Base-by-base conservation (phyloP, 2,329 filamentous ascomycete genomes). In the Aspergillus cejpii region DNA sequence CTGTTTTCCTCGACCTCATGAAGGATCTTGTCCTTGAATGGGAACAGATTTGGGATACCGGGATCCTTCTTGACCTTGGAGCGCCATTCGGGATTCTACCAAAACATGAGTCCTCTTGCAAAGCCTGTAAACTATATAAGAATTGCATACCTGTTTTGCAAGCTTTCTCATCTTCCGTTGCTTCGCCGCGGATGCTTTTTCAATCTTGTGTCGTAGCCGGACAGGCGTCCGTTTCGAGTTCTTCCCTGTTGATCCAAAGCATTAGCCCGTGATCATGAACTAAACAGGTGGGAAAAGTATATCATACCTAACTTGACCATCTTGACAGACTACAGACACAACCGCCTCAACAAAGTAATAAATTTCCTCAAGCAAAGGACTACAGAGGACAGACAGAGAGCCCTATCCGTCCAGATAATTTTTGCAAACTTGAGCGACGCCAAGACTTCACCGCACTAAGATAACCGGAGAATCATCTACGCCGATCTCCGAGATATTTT, bases 41-140 rank as follows among this genome's bases (percentile, higher is more conserved):
- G 92, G 72, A 96, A 98, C 27, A 96, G 73, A 64, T 97, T 98
- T 31, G 92, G 92, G 51, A 98, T 96, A 39, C 92, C 92, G 19
- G 91, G 92, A 61, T 98, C 92, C 74, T 97, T 98, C 80, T 96
- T 97, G 56, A 95, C 67, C 67, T 89, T 87, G 48, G 88, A 90
- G 57, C 86, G 82, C 89, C 92, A 97, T 87, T 95, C 82, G 26
- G 92, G 91, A 68, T 96, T 95, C 80, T 80, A 51, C 3, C 33
- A 23, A 19, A 15, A 7, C 42, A 55, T n/a, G 58, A 50, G 44
- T 36, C 12, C 15, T 3, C 23, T 20, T 14, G 24, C n/a, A 6
- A 1, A 36, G 26, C 10, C 38, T 6, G 14, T 10, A 43, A 17
- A 39, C n/a, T 7, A 34, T 6, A 2, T 20, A 23, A 40, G 26